Evolutionary conservation across 2,329 filamentous ascomycete species (phyloP).

Genomic region (Diplodia corticola): DNA sequence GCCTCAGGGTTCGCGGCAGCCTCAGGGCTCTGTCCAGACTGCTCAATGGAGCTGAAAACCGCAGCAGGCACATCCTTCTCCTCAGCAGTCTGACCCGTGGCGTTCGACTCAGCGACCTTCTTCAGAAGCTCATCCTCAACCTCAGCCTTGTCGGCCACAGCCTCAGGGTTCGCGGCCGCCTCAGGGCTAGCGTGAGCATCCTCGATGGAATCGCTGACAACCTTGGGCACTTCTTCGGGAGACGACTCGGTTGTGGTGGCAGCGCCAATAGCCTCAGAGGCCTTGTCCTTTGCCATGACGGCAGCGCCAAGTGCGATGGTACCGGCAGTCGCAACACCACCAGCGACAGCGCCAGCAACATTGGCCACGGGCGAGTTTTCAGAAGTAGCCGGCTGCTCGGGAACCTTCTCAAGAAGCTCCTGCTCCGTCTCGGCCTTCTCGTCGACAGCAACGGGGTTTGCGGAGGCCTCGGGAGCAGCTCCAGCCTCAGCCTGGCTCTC

Average conservation of each 20-base stretch:
- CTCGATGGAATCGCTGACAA: constrained; percentile 44
- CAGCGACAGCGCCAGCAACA: constrained; percentile 49
- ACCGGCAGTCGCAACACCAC: constrained; percentile 42
- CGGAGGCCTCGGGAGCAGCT: constrained; percentile 67
- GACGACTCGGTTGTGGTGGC: constrained; percentile 29
- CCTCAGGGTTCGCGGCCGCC: constrained; percentile 66
- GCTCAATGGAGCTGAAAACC: constrained; percentile 59
- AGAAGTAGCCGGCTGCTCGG: constrained; percentile 57
- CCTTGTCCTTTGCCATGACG: constrained; percentile 39
- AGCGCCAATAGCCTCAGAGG: constrained; percentile 30
- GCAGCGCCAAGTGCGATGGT: constrained; percentile 45
- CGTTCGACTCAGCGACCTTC: constrained; percentile 52
- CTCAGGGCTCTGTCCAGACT: constrained; percentile 31
- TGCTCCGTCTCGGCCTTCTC: constrained; percentile 72
- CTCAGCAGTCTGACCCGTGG: constrained; percentile 41
- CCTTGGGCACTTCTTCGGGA: constrained; percentile 14
- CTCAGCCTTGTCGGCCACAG: constrained; percentile 72
- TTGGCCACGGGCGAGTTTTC: constrained; percentile 46
- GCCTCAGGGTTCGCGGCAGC: constrained; percentile 27
- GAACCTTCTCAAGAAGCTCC: constrained; percentile 68
- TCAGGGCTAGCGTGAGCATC: constrained; percentile 64
- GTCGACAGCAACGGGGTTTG: constrained; percentile 62
- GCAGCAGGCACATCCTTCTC: constrained; percentile 52
- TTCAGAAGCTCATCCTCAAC: constrained; percentile 73
- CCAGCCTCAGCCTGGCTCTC: constrained; percentile 70